Conservation (phyloP, 495 filamentous ascomycete genomes). For the Ramalina peruviana region DNA sequence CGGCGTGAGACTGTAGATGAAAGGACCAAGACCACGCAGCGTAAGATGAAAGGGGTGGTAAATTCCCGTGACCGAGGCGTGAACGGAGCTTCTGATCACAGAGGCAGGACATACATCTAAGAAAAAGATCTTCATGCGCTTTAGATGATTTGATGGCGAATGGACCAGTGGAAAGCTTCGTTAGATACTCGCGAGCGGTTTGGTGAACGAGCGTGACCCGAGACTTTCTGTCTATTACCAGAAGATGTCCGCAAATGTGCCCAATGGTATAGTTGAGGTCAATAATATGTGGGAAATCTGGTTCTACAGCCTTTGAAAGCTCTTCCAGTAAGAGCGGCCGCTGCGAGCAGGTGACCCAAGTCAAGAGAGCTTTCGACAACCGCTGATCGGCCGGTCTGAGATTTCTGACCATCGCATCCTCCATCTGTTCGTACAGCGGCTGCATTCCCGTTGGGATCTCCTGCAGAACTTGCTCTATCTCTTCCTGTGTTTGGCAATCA, state of each 20-base stretch:
- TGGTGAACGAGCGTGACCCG: slow-evolving; percentile 23
- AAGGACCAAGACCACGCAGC: too few species aligned
- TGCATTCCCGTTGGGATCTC: slow-evolving; percentile 24
- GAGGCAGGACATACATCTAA: slow-evolving; percentile 4
- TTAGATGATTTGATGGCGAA: not conserved
- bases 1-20: too few species aligned
- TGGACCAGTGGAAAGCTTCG: slow-evolving; percentile 1
- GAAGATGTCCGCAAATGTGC: slow-evolving; percentile 23
- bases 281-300: slow-evolving; percentile 17
- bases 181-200: slow-evolving; percentile 22
- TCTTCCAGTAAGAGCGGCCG: slow-evolving; percentile 20
- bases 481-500: slow-evolving; percentile 15
- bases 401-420: slow-evolving; percentile 5
- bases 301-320: slow-evolving; percentile 19
- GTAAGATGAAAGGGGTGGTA: too few species aligned
- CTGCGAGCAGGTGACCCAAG: slow-evolving; percentile 20
- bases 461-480: slow-evolving; percentile 18
- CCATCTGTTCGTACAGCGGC: slow-evolving; percentile 20
- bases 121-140: slow-evolving; percentile 5
- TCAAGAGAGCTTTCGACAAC: slow-evolving; percentile 20
- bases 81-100: not conserved
- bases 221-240: slow-evolving; percentile 15
- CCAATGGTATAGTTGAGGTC: slow-evolving; percentile 18
- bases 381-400: slow-evolving; percentile 4
- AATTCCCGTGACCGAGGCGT: too few species aligned